These are phyloP conservation scores for Sclerotiophoma versabilis DNA, from an alignment of 2,329 filamentous ascomycete genomes.

Conservation along the genomic window DNA sequence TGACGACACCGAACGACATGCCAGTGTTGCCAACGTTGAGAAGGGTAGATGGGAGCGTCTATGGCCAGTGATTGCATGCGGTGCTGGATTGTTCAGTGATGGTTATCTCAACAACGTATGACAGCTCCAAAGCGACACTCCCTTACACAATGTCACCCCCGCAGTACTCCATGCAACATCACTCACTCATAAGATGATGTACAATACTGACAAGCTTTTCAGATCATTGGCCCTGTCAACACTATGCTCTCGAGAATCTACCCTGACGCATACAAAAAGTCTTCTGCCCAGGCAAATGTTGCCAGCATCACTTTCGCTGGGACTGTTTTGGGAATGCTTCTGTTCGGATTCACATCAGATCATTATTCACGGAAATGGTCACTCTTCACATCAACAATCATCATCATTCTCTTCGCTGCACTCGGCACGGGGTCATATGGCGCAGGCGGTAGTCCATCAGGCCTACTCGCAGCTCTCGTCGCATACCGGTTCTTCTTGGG, in stretches of 20 bases:
- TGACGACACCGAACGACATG: slow-evolving; percentile 4
- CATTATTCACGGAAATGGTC: slow-evolving; percentile 85
- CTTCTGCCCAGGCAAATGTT: slow-evolving; percentile 75
- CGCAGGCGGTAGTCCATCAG: slow-evolving; percentile 69
- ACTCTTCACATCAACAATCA: slow-evolving; percentile 79
- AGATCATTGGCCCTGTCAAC: slow-evolving; percentile 88
- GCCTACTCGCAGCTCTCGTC: slow-evolving; percentile 78
- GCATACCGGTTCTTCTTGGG: slow-evolving; percentile 84
- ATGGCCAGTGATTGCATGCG: slow-evolving; percentile 84
- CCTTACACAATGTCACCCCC: slow-evolving; percentile 13
- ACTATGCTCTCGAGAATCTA: slow-evolving; percentile 77
- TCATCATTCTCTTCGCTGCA: slow-evolving; percentile 85
- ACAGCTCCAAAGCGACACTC: slow-evolving; percentile 10
- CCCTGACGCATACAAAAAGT: slow-evolving; percentile 70
- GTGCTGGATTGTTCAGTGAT: slow-evolving; percentile 88
- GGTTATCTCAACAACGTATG: slow-evolving; percentile 87
- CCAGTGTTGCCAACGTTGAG: slow-evolving; percentile 30
- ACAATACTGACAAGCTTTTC: slow-evolving; percentile 19
- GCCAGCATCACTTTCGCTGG: slow-evolving; percentile 85
- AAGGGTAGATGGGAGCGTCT: slow-evolving; percentile 55
- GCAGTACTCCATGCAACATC: neutral
- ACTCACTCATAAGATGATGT: neutral
- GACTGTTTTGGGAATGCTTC: slow-evolving; percentile 80
- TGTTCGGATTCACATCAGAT: slow-evolving; percentile 83
- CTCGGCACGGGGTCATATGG: slow-evolving; percentile 80